phyloP scores from a whole-genome alignment of 2,329 filamentous ascomycete species.

The Penicillium capsulatum region DNA sequence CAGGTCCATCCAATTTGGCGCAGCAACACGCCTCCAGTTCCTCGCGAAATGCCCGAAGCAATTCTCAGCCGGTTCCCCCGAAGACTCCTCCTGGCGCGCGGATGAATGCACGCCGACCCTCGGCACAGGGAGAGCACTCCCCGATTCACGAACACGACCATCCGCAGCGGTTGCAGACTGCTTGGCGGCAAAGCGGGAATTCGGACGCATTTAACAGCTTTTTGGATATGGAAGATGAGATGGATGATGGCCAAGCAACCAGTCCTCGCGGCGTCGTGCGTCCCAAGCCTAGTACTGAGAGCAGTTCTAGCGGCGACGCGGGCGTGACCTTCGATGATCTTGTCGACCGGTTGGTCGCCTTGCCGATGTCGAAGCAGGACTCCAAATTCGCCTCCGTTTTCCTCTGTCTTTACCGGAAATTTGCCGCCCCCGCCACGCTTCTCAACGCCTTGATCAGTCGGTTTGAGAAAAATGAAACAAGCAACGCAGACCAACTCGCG shows the following conservation, averaged over 20 bases:
- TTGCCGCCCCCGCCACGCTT: slow-evolving; percentile 74
- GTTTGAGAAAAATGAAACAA: slow-evolving; percentile 69
- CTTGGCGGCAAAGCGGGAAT: slow-evolving; percentile 39
- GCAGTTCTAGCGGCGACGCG: slow-evolving; percentile 30
- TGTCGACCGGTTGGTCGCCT: slow-evolving; percentile 78
- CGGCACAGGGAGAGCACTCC: slow-evolving; percentile 28
- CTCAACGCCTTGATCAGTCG: slow-evolving; percentile 63
- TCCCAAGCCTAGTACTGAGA: slow-evolving; percentile 31
- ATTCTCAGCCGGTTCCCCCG: slow-evolving; percentile 48
- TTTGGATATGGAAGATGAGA: slow-evolving; percentile 43
- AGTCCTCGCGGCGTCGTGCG: slow-evolving; percentile 30
- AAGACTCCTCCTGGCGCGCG: slow-evolving; percentile 41
- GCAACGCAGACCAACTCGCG: slow-evolving; percentile 67
- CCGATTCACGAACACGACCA: slow-evolving; percentile 29
- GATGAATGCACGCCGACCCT: slow-evolving; percentile 33
- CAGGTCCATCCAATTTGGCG: slow-evolving; percentile 36
- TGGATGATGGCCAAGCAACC: slow-evolving; percentile 28
- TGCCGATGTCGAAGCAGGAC: slow-evolving; percentile 81
- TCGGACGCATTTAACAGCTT: slow-evolving; percentile 43
- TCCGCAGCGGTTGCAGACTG: slow-evolving; percentile 33
- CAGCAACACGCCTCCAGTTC: slow-evolving; percentile 25
- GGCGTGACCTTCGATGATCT: slow-evolving; percentile 59
- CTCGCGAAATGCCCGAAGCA: slow-evolving; percentile 49
- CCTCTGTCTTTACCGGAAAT: slow-evolving; percentile 88
- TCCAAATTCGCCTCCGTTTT: slow-evolving; percentile 85